Evolutionary conservation across 2,329 filamentous ascomycete genomes (phyloP), one percentile per base, ranked within the genome.

Genomic region (Ophiocordyceps australis): DNA sequence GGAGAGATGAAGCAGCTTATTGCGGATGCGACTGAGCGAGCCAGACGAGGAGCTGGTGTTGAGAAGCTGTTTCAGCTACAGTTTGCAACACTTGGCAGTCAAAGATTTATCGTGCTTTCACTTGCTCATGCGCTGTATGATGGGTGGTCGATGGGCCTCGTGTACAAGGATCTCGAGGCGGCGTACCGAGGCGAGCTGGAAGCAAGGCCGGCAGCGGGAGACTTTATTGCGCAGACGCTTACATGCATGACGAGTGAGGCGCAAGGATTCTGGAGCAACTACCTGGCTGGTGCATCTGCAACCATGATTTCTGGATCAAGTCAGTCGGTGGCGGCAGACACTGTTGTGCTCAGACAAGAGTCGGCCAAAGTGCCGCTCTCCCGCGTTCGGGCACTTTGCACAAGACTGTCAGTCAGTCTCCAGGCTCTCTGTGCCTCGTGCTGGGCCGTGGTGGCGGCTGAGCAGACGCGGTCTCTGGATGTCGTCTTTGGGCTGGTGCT

Each of bases 101-200:
- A 38, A 19, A 47, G 31, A 4, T 66, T 61, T 28, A 33, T 74
- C 2, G 40, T 74, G 5, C 44, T 94, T 2, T 85, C 81, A 0
- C 71, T 93, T 20, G 65, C 83, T 0, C 85, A 94, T 47, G 81
- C 83, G 2, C 58, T 93, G 13, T 94, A 94, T 36, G 85, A 94
- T 41, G 85, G 85, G 1, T 83, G 74, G 67, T 92, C 83, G 3
- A 61, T 94, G 9, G 57, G 59, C 4, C 52, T 91, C 11, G 48
- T 94, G 2, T 81, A 89, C 37, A 55, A 62, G 22, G 72, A 89
- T 38, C 62, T 93, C 1, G 47, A 59, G 11, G 54, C 48, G n/a
- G 69, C 74, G 2, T 92, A 91, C 33, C 24, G 53, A 5, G 54
- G 54, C 5, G 33, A 43, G 1, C 43, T 53, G 9, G 34, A 37